Percentiles rank a stretch among this genome's conserved stretches.
phyloP scores from a whole-genome alignment of 805 yeast species.

The Lipomyces yamadae region DNA sequence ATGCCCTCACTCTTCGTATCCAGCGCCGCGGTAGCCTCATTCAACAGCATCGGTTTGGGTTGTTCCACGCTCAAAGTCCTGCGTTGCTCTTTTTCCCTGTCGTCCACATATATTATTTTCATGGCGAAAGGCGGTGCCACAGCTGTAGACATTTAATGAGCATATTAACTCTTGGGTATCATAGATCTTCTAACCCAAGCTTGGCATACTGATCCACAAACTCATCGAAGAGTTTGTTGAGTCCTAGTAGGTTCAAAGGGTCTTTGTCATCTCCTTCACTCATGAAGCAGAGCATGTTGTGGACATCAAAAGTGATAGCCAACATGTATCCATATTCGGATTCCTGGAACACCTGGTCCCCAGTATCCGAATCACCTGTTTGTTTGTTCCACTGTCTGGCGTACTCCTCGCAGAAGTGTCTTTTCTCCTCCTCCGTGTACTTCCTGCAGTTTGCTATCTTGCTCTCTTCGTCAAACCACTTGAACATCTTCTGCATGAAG shows the following conservation, averaged over 20 bases:
- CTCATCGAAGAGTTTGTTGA: conserved; percentile 4
- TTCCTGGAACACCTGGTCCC: background rate
- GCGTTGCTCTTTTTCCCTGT: too few relatives aligned
- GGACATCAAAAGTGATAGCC: conserved; percentile 4
- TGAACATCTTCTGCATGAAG: conserved; percentile 3
- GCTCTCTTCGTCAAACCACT: conserved; percentile 2
- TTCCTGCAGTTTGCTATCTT: background rate
- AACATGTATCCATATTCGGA: conserved; percentile 1
- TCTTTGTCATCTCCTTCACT: background rate
- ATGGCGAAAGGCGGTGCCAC: too few relatives aligned
- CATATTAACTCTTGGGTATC: background rate
- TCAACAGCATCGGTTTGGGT: too few relatives aligned
- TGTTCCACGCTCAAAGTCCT: too few relatives aligned
- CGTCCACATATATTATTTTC: too few relatives aligned
- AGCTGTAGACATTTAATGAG: too few relatives aligned
- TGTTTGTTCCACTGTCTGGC: conserved; percentile 2
- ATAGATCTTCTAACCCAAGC: background rate
- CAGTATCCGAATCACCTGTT: conserved; percentile 1
- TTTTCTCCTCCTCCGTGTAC: background rate
- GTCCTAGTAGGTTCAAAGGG: background rate
- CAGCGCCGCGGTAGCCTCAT: too few relatives aligned
- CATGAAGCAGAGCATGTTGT: conserved; percentile 2
- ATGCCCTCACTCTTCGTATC: too few relatives aligned
- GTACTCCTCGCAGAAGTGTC: conserved; percentile 3
- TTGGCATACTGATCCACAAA: conserved; percentile 4